Evolutionary conservation across 2,329 filamentous ascomycete genomes (phyloP), one percentile per base, ranked within the genome.

Genomic region (Colletotrichum coccodes): DNA sequence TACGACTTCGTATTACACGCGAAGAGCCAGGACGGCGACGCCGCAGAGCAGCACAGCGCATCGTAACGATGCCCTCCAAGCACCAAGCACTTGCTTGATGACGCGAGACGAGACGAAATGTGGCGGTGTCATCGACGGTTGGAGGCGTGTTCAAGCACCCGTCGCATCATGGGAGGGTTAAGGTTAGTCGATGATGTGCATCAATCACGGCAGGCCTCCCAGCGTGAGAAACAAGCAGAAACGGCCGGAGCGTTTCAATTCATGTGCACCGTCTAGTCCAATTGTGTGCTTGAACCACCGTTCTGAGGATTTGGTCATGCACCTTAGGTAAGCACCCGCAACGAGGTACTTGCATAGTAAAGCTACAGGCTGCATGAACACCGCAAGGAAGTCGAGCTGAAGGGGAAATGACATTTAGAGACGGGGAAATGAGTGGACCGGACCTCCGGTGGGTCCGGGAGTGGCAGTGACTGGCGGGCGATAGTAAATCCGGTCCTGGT

Each of bases 171-270:
- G 23, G 26, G 26, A 9, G 9, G 23, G 12, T 36, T 26, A 36
- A 36, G 56, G 42, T 36, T 46, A 18, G 59, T 38, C 36, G 52
- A 47, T 53, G 50, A 57, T 50, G 64, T 18, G 18, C 32, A 36
- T 36, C 12, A 23, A 1, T 46, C 42, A 46, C 32, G 23, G 60
- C 42, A 57, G 60, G 26, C 26, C 38, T 54, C 49, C 52, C 8
- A 52, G 32, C 38, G 32, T 26, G 23, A 60, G 46, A 38, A 49
- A 38, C 44, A 60, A 59, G 40, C 12, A 56, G 61, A 65, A 66
- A 69, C 66, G 9, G 42, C 34, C 18, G 61, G 66, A 26, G 28
- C 49, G 65, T 65, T 65, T 68, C 65, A 49, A 58, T 60, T 6
- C 14, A 40, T 7, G 9, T 46, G 44, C 32, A 23, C 23, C 46